These are phyloP conservation scores for Xylariaceae sp. DNA, from an alignment of 2,329 filamentous ascomycete genomes.

Conservation along the genomic window DNA sequence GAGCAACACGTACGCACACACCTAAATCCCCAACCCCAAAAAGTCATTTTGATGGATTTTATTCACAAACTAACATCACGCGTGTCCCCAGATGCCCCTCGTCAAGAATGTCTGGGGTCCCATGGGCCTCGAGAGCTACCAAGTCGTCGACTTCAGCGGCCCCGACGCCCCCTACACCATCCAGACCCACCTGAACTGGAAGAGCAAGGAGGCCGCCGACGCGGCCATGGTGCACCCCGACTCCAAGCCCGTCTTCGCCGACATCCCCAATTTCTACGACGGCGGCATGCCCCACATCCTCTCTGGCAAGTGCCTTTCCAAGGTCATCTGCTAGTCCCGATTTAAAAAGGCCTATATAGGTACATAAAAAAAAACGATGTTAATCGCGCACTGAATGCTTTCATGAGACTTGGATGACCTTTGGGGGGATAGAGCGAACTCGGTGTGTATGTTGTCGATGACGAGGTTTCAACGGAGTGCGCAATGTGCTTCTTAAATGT, in stretches of 20 bases:
- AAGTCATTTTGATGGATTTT: neutral
- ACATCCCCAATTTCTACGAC: conserved; percentile 34
- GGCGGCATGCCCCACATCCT: conserved; percentile 13
- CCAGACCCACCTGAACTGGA: conserved; percentile 32
- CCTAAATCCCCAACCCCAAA: no score
- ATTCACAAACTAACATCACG: neutral
- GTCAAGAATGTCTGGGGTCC: conserved; percentile 36
- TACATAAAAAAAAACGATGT: no score
- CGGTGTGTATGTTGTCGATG: no score
- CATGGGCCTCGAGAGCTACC: conserved; percentile 37
- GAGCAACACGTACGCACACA: neutral
- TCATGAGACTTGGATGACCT: no score
- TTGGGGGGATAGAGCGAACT: no score
- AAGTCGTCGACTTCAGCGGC: conserved; percentile 29
- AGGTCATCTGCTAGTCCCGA: neutral
- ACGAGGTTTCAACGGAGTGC: no score
- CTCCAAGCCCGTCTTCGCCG: conserved; percentile 25
- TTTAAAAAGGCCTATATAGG: neutral
- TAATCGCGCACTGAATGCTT: no score
- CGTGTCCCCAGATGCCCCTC: conserved; percentile 35
- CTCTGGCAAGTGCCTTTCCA: conserved; percentile 8
- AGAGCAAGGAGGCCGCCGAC: conserved; percentile 24
- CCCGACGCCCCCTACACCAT: conserved; percentile 25
- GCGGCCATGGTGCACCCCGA: conserved; percentile 17
- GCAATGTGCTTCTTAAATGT: no score